Conservation (phyloP, 2,329 filamentous ascomycete species). For the Botrytis cinerea region DNA sequence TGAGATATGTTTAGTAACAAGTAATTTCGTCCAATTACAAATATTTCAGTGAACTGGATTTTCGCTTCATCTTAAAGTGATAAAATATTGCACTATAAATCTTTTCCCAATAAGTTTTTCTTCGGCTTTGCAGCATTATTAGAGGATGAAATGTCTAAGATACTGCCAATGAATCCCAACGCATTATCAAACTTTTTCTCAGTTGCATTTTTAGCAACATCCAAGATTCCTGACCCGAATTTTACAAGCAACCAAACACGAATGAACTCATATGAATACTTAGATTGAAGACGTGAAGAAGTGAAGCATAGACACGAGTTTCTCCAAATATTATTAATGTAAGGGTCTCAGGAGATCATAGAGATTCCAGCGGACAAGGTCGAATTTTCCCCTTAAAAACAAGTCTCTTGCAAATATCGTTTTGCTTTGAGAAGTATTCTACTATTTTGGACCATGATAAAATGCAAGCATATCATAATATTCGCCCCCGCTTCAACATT, state of each 20-base stretch:
- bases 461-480: neutral
- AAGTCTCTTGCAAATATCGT: neutral
- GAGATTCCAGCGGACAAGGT: neutral
- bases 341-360: neutral
- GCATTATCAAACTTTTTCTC: neutral
- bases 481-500: fast-evolving
- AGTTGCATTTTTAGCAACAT: neutral
- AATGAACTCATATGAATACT: neutral
- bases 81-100: neutral
- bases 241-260: neutral
- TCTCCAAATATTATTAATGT: neutral
- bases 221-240: fast-evolving
- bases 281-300: neutral
- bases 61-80: neutral
- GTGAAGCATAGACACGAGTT: neutral
- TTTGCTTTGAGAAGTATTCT: neutral
- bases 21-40: neutral
- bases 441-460: neutral
- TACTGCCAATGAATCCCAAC: neutral
- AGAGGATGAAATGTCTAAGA: neutral
- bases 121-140: neutral
- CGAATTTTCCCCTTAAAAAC: fast-evolving
- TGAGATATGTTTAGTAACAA: neutral
- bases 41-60: neutral
- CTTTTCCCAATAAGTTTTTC: neutral